A percentile compares a stretch with the other conserved stretches of the same genome.
These are phyloP conservation scores for Hanseniaspora clermontiae DNA, from an alignment of 805 yeast species.

Conservation along the genomic window DNA sequence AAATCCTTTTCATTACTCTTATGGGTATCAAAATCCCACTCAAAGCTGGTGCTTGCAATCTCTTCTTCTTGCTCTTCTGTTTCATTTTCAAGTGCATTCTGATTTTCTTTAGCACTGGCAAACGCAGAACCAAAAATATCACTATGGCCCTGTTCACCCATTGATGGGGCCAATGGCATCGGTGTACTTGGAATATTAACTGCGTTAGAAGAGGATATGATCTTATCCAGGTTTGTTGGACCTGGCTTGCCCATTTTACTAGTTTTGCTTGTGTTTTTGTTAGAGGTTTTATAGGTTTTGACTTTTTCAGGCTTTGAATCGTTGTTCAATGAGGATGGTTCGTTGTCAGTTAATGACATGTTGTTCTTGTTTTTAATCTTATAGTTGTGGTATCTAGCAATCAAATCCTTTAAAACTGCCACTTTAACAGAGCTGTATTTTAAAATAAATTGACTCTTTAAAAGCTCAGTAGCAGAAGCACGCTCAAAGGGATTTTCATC, in stretches of 20 bases:
- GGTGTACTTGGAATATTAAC: slow-evolving; percentile 13
- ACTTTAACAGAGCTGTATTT: slow-evolving; percentile 50
- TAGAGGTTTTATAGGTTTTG: neutral
- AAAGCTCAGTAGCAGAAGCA: slow-evolving; percentile 71
- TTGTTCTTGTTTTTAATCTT: slow-evolving; percentile 51
- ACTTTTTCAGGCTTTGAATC: slow-evolving; percentile 15
- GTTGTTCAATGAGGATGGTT: slow-evolving; percentile 23
- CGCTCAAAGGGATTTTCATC: slow-evolving; percentile 90
- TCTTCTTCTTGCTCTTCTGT: slow-evolving; percentile 8
- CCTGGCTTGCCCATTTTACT: neutral
- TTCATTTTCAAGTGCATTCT: slow-evolving; percentile 7
- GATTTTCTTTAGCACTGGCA: neutral
- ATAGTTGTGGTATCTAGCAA: slow-evolving; percentile 61
- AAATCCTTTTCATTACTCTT: slow-evolving; percentile 56
- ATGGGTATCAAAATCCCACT: slow-evolving; percentile 84
- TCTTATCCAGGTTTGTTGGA: neutral
- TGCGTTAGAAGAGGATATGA: slow-evolving; percentile 13
- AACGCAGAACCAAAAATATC: slow-evolving; percentile 7
- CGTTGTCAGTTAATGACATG: slow-evolving; percentile 25
- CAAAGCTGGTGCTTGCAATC: slow-evolving; percentile 35
- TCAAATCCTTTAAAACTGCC: slow-evolving; percentile 52
- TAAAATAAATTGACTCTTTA: slow-evolving; percentile 61
- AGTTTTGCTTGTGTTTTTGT: slow-evolving; percentile 4
- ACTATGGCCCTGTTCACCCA: neutral
- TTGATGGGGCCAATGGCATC: slow-evolving; percentile 10